Percentiles rank a stretch among this genome's conserved stretches.
These are phyloP conservation scores for Oemleria cerasiformis DNA, from an alignment of 306 rosid species.

Conservation along the genomic window DNA sequence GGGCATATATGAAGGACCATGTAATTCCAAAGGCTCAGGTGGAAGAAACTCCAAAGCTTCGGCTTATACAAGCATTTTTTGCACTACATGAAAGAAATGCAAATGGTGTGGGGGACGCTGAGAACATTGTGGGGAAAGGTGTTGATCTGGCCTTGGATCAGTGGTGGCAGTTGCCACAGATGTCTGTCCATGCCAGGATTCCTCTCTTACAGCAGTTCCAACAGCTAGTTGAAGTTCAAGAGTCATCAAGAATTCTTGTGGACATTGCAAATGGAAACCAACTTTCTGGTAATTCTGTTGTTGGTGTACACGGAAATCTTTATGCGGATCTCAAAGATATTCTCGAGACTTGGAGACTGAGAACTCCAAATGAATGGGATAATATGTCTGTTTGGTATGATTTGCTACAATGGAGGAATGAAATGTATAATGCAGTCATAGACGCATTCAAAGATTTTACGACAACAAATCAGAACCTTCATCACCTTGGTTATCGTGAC, in stretches of 20 bases:
- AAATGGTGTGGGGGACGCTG: conserved; percentile 92
- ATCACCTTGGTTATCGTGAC: conserved; percentile 99
- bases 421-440: conserved; percentile 89
- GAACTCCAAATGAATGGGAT: conserved; percentile 99
- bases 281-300: conserved; percentile 63
- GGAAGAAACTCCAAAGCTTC: conserved; percentile 94
- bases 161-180: conserved; percentile 99
- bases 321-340: conserved; percentile 98
- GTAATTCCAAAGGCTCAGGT: conserved; percentile 99
- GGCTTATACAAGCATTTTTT: conserved; percentile 85
- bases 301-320: conserved; percentile 81
- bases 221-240: conserved; percentile 98
- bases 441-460: conserved; percentile 93
- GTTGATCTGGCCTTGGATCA: conserved; percentile 96
- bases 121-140: conserved; percentile 83
- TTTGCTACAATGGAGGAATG: conserved; percentile 99
- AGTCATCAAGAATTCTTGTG: conserved; percentile 71
- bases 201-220: conserved; percentile 99
- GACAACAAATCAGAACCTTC: conserved; percentile 74
- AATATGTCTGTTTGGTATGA: conserved; percentile 98
- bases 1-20: conserved; percentile 94
- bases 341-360: conserved; percentile 98
- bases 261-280: conserved; percentile 91
- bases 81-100: conserved; percentile 86
- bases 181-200: conserved; percentile 95